Evolutionary conservation across 139 green algal species (phyloP), one percentile per base, ranked within the genome.

Genomic region (Coelastrella sp.): DNA sequence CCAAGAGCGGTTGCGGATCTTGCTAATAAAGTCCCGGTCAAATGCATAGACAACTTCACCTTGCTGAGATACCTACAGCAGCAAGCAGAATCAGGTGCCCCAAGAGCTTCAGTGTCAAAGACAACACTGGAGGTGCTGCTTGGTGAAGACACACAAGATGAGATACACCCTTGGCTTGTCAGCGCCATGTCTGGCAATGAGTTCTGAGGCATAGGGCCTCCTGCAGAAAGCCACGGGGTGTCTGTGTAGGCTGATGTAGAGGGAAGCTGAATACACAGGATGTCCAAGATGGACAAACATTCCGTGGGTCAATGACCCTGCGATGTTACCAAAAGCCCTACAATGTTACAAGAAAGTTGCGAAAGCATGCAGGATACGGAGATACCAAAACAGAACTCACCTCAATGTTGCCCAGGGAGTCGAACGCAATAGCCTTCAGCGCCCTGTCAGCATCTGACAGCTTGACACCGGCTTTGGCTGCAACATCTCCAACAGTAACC

Each of bases 11-110:
- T 59, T 79, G 13, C 62, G 59, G 13, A 99, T 90, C 4, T 53
- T 63, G 17, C 71, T 40, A 13, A 86, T 86, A 84, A 98, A 98
- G 81, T 92, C 86, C 15, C 48, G 57, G 0, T 89, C 76, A 73
- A 99, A 94, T 0, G 89, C 87, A 85, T 98, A 99, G 53, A 98
- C 87, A 9, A 99, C 89, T 38, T 99, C 96, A 30, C 97, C 97
- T 25, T 90, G 84, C 11, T 88, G 25, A 0, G 96, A 97, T 15
- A 99, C 96, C 93, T 96, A 86, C n/a, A 60, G 60, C 30, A 68
- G 11, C 11, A 13, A 57, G 45, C 11, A 11, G 45, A 53, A 53
- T 53, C 11, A 11, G 8, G 8, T 53, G 45, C 45, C 11, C 11
- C 45, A 53, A 53, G 11, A 21, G 45, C 8, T 53, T 57, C 15